These are phyloP conservation scores for Aspergillus baeticus DNA, from an alignment of 495 filamentous ascomycete genomes.

Conservation along the genomic window DNA sequence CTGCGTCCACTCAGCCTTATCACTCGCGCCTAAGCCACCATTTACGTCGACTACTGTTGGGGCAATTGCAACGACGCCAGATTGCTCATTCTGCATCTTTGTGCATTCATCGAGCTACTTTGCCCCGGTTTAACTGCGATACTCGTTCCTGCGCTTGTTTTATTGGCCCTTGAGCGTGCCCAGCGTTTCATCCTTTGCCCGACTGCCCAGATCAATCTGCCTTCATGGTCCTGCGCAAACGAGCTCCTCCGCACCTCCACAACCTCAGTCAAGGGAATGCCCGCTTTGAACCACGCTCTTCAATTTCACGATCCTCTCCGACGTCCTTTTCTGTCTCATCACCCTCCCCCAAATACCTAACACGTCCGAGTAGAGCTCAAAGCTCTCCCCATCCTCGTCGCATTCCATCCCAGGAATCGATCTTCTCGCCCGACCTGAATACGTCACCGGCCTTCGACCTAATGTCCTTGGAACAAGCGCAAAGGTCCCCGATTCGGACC, in stretches of 20 bases:
- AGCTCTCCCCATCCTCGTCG: constrained; percentile 29
- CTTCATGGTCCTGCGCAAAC: constrained; percentile 50
- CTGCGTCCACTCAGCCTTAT: constrained; percentile 6
- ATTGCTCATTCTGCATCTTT: constrained; percentile 8
- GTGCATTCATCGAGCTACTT: not conserved
- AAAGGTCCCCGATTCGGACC: constrained; percentile 39
- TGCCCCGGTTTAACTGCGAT: not conserved
- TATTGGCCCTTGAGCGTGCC: constrained; percentile 15
- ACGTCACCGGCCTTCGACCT: constrained; percentile 45
- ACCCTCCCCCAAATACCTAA: constrained; percentile 30
- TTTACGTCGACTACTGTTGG: constrained; percentile 16
- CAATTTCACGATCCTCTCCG: constrained; percentile 26
- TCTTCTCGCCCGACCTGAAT: constrained; percentile 44
- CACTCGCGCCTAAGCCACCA: constrained; percentile 10
- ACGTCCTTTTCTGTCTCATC: constrained; percentile 33
- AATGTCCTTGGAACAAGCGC: constrained; percentile 45
- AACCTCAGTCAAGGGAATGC: constrained; percentile 35
- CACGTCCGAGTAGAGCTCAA: constrained; percentile 26
- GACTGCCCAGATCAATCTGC: constrained; percentile 16
- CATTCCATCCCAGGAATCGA: constrained; percentile 34
- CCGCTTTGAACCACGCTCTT: constrained; percentile 26
- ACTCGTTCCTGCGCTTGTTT: not conserved
- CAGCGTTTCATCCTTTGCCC: constrained; percentile 19
- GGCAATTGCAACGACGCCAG: constrained; percentile 13
- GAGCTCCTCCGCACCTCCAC: constrained; percentile 42